Conservation (phyloP, 2,329 filamentous ascomycete species). For the Ceratocystis papillata region DNA sequence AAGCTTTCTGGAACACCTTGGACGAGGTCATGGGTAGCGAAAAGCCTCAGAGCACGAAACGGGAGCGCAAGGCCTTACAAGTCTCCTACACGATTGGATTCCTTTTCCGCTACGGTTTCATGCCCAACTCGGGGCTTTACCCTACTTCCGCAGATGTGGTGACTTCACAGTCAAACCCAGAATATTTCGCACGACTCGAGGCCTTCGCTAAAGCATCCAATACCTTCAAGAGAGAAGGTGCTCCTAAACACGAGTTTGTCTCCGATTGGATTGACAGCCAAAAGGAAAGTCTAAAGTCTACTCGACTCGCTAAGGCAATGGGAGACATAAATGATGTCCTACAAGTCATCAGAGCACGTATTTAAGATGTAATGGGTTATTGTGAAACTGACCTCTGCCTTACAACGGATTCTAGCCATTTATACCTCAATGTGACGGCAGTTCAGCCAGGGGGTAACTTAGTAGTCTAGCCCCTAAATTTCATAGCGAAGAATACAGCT, state of each 20-base stretch:
- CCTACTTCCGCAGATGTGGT: background rate
- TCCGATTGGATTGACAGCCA: background rate
- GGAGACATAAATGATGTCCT: background rate
- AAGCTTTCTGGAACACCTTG: slow-evolving; percentile 2
- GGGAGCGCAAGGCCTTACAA: background rate
- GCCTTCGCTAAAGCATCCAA: background rate
- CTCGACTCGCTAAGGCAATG: background rate
- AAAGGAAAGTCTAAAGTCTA: background rate
- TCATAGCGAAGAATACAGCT: too few relatives aligned
- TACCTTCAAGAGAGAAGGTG: background rate
- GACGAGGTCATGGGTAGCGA: background rate
- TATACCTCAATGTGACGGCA: too few relatives aligned
- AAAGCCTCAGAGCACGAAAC: background rate
- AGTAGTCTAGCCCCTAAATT: too few relatives aligned
- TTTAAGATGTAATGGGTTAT: background rate
- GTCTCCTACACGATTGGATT: background rate
- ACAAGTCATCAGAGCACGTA: background rate
- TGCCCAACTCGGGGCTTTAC: background rate
- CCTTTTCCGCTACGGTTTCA: slow-evolving; percentile 5
- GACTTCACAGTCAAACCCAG: background rate
- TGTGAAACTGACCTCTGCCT: background rate
- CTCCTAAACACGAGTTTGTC: background rate
- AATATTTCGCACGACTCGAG: slow-evolving; percentile 9
- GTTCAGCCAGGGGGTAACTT: too few relatives aligned
- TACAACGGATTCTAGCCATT: too few relatives aligned